These are phyloP conservation scores for Erucastrum elatum DNA, from an alignment of 345 rosid species.

Conservation along the genomic window DNA sequence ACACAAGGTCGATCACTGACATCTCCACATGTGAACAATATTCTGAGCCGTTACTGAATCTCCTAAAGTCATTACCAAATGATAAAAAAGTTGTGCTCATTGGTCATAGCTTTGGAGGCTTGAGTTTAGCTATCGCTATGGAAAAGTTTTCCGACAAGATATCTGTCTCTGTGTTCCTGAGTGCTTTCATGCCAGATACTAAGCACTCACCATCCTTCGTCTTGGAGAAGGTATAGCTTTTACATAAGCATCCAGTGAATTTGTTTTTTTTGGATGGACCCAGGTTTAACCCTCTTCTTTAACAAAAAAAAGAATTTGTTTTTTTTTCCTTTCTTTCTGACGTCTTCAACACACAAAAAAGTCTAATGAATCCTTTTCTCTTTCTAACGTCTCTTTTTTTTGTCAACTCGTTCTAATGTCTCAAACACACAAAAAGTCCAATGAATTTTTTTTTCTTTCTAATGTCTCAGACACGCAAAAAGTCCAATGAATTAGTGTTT, in stretches of 20 bases:
- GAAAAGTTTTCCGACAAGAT: slow-evolving; percentile 42
- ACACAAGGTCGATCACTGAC: slow-evolving; percentile 46
- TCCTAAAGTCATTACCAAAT: slow-evolving; percentile 32
- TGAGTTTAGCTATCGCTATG: slow-evolving; percentile 50
- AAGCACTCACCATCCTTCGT: slow-evolving; percentile 36
- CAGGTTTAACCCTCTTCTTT: too few relatives aligned
- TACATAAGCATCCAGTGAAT: not conserved
- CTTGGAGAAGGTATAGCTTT: slow-evolving; percentile 21
- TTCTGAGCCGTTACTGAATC: slow-evolving; percentile 49
- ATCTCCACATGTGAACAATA: slow-evolving; percentile 46
- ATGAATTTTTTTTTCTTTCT: too few relatives aligned
- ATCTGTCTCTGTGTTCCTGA: slow-evolving; percentile 29
- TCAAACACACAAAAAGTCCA: too few relatives aligned
- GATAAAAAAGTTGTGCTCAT: slow-evolving; percentile 56
- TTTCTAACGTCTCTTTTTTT: too few relatives aligned
- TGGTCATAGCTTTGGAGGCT: slow-evolving; percentile 74
- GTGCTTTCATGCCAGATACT: slow-evolving; percentile 42
- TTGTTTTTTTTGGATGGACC: too few relatives aligned
- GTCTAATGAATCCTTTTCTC: too few relatives aligned
- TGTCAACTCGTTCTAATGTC: too few relatives aligned
- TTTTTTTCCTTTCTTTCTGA: too few relatives aligned
- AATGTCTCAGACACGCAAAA: too few relatives aligned
- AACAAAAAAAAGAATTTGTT: too few relatives aligned
- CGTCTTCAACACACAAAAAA: too few relatives aligned
- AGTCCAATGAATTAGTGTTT: not conserved